Base-by-base conservation (phyloP, 768 basidiomycete species). In the Russula ochroleuca region DNA sequence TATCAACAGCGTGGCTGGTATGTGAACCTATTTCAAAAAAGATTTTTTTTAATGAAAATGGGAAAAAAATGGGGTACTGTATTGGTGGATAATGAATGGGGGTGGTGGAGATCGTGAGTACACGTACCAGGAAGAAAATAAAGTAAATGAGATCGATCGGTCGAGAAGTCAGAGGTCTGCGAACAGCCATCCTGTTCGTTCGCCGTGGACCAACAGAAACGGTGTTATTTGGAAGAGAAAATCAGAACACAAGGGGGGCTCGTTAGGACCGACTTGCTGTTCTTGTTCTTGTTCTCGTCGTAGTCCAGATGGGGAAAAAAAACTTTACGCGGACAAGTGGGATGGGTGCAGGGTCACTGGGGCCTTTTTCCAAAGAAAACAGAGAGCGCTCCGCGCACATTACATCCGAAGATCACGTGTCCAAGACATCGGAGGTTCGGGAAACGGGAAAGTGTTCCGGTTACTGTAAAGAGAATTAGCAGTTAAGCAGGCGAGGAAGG, bases 141-240 rank as follows among this genome's bases (percentile, higher is more conserved):
- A 90, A 88, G 71, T 92, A 92, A 3, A 90, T 33, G 3, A 88
- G 68, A 71, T 90, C 88, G 45, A 84, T 66, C 14, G 85, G 86
- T 63, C 88, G 84, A 33, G 81, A 76, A 3, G 74, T 74, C 38
- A 89, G 74, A 15, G 85, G 78, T 55, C 57, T 68, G n/a, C 69
- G 61, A 48, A 37, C 1, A 10, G 28, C 25, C 57, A 41, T 54
- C 0, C 17, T 33, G n/a, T 47, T 15, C 4, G n/a, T 47, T 15
- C 4, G 21, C 23, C 11, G 25, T 37, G 35, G 52, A 9, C 19
- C 0, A 33, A 53, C 1, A 28, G 3, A 53, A n/a, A 13, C 2
- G 11, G n/a, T 14, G 31, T 58, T n/a, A n/a, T 47, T n/a, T 11
- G 11, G 17, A 31, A 51, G 28, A 28, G 19, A 38, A 6, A 43